These are phyloP conservation scores for Conidiobolus incongruus DNA, from an alignment of 371 early-diverging fungal genomes.

Conservation along the genomic window DNA sequence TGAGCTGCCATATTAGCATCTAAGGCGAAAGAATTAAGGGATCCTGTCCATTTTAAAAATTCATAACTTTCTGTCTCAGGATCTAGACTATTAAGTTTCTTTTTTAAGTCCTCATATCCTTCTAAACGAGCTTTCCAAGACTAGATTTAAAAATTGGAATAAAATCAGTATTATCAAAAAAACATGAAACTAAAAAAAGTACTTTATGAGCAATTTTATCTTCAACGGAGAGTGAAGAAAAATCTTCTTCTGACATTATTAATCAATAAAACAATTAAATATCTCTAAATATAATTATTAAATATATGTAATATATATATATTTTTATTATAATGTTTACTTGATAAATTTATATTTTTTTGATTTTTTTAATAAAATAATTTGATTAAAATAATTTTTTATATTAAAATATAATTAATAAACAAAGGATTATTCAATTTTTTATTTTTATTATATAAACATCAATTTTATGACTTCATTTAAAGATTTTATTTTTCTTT, in stretches of 20 bases:
- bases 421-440: too few relatives aligned
- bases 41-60: slow-evolving; percentile 41
- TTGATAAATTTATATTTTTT: too few relatives aligned
- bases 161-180: neutral
- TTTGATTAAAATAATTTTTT: too few relatives aligned
- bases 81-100: slow-evolving; percentile 32
- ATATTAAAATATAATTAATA: too few relatives aligned
- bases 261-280: neutral
- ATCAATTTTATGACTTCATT: too few relatives aligned
- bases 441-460: too few relatives aligned
- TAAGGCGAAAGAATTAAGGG: slow-evolving; percentile 48
- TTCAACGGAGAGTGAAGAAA: slow-evolving; percentile 3
- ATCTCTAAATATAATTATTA: too few relatives aligned
- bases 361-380: too few relatives aligned
- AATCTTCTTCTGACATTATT: slow-evolving; percentile 4
- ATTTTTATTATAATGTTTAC: too few relatives aligned
- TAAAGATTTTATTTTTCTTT: too few relatives aligned
- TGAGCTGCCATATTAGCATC: slow-evolving; percentile 85
- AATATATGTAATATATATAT: too few relatives aligned
- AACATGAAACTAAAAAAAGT: too few relatives aligned
- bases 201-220: slow-evolving; percentile 6
- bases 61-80: slow-evolving; percentile 25
- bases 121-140: slow-evolving; percentile 83
- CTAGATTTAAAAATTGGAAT: slow-evolving; percentile 19
- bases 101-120: slow-evolving; percentile 65